Base-by-base conservation (phyloP, 148 eudicot species). In the Silene uniflora region DNA sequence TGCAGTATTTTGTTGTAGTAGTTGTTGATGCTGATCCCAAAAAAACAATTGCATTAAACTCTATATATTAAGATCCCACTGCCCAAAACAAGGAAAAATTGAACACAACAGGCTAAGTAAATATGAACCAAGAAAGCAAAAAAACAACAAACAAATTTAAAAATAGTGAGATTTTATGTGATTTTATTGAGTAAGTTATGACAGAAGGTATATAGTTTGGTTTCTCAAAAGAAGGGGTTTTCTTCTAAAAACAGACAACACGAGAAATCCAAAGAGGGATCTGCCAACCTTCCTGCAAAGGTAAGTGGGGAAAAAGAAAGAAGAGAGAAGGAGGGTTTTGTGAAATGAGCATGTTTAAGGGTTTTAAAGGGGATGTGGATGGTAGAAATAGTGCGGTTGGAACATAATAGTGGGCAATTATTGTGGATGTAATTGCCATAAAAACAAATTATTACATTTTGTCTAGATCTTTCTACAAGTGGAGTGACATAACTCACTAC, bases 1-100 rank as follows among this genome's bases (percentile, higher is more conserved):
- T 66, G 69, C 46, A 32, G 69, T 29, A 52, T 52, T 52, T 52
- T 62, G 46, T 62, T 55, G 71, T 68, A 46, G 65, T 23, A 61
- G 70, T 10, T 60, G 52, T 14, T 76, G 83, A 76, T 81, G 76
- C 72, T 76, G 80, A 81, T 81, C 83, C 83, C 83, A 81, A 81
- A 42, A 73, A 72, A 67, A 71, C 67, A 55, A 76, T 61, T 35
- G 77, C 77, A 76, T 81, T 76, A 76, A 73, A 60, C 74, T 73
- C 73, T 72, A 66, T 71, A 67, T 6, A 44, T 66, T 65, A 55
- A 68, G 44, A 71, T 75, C 76, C 46, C 79, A 75, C 83, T 80
- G 79, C 76, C 79, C 74, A 66, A 73, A 76, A 67, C 68, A 70
- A 67, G 72, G 60, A 60, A 58, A 42, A 54, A 6, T 9, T 7